Evolutionary conservation across 768 basidiomycete genomes (phyloP).

Genomic region (Naganishia vishniacii): DNA sequence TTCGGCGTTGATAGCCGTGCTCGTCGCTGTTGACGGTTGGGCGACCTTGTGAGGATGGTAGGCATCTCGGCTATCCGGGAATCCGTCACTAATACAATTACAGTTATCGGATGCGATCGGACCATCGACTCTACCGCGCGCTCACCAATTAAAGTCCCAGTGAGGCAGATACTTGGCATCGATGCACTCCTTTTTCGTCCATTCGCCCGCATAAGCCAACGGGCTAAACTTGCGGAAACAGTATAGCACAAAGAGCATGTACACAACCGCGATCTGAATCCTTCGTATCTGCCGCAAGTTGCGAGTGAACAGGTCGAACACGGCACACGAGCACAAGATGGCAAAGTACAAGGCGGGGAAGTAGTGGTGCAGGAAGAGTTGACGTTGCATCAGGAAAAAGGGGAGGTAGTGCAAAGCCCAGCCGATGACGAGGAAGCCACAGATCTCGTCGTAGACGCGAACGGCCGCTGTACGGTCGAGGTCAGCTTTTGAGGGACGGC

Average conservation of each 20-base stretch:
- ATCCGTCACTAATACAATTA: constrained; percentile 3
- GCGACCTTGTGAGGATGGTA: constrained; percentile 15
- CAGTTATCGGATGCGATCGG: background rate
- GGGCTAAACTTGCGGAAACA: constrained; percentile 74
- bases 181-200: constrained; percentile 76
- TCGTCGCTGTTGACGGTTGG: background rate
- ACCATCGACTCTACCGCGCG: constrained; percentile 15
- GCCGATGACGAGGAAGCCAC: constrained; percentile 84
- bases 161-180: constrained; percentile 78
- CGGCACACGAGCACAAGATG: constrained; percentile 61
- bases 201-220: constrained; percentile 71
- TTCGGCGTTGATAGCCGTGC: background rate
- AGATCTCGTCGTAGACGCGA: constrained; percentile 67
- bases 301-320: constrained; percentile 82
- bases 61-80: constrained; percentile 17
- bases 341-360: constrained; percentile 72
- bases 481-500: background rate
- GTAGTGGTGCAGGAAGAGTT: constrained; percentile 97
- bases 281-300: constrained; percentile 68
- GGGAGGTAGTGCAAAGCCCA: constrained; percentile 93
- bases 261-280: constrained; percentile 70
- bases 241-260: constrained; percentile 62
- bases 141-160: constrained; percentile 89
- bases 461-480: background rate
- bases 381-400: constrained; percentile 94